phyloP scores from a whole-genome alignment of 2,329 filamentous ascomycete genomes.

The Ophiostoma novo-ulmi region DNA sequence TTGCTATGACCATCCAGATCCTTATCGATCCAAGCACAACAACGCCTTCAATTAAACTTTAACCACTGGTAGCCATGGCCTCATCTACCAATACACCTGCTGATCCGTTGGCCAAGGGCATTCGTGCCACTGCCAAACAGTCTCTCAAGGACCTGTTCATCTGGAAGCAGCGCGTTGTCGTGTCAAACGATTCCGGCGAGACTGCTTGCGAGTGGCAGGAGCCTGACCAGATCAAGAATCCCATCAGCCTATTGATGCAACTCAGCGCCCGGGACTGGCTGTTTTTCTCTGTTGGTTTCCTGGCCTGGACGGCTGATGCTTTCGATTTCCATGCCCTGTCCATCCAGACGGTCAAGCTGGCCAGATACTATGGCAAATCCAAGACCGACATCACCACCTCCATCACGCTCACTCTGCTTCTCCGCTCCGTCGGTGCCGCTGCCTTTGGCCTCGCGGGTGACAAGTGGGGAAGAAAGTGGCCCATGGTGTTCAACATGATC shows the following conservation, averaged over 20 bases:
- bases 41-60: neutral
- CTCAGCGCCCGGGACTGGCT: slow-evolving; percentile 6
- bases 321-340: slow-evolving; percentile 19
- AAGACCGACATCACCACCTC: slow-evolving; percentile 57
- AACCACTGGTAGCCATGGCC: neutral
- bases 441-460: slow-evolving; percentile 52
- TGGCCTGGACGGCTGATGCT: slow-evolving; percentile 17
- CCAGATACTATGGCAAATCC: neutral
- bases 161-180: slow-evolving; percentile 11
- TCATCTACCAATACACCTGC: neutral
- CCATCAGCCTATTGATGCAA: neutral
- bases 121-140: slow-evolving; percentile 7
- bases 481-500: slow-evolving; percentile 75
- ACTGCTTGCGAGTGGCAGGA: slow-evolving; percentile 7
- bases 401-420: slow-evolving; percentile 59
- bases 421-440: slow-evolving; percentile 52
- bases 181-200: neutral
- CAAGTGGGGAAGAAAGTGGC: slow-evolving; percentile 60
- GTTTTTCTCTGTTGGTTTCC: slow-evolving; percentile 17
- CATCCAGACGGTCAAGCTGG: slow-evolving; percentile 16
- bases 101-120: neutral
- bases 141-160: neutral
- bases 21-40: neutral
- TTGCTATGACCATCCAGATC: neutral
- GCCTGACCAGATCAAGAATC: neutral